Evolutionary conservation across 2,329 filamentous ascomycete species (phyloP).

Genomic region (Immersiporthe knoxdaviesiana): DNA sequence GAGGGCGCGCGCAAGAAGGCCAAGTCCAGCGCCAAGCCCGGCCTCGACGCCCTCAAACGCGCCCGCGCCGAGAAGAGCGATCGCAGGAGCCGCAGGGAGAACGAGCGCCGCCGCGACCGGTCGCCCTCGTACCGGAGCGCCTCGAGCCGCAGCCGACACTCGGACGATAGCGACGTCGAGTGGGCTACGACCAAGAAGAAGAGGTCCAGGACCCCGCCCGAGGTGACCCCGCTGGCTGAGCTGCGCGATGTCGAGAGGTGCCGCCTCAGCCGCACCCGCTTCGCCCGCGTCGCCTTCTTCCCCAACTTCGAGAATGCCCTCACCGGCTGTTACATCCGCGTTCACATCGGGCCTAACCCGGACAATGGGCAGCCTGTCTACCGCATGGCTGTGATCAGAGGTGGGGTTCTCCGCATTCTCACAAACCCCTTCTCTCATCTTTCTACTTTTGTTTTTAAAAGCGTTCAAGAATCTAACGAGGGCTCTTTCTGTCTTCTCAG

Average conservation of each 20-base stretch:
- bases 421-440: slow-evolving; percentile 36
- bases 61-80: slow-evolving; percentile 68
- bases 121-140: slow-evolving; percentile 46
- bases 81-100: slow-evolving; percentile 64
- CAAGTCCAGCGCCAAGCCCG: slow-evolving; percentile 70
- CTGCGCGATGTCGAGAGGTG: slow-evolving; percentile 84
- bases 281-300: slow-evolving; percentile 90
- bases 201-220: slow-evolving; percentile 56
- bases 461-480: slow-evolving; percentile 2
- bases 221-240: slow-evolving; percentile 70
- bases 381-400: slow-evolving; percentile 85
- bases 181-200: slow-evolving; percentile 60
- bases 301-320: slow-evolving; percentile 85
- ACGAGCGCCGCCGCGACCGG: slow-evolving; percentile 59
- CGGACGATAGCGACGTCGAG: slow-evolving; percentile 76
- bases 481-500: slow-evolving; percentile 54
- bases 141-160: slow-evolving; percentile 35
- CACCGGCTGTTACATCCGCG: slow-evolving; percentile 80
- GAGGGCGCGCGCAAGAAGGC: slow-evolving; percentile 76
- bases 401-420: slow-evolving; percentile 53
- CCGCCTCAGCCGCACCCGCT: slow-evolving; percentile 81
- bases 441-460: not conserved
- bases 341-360: slow-evolving; percentile 79
- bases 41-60: slow-evolving; percentile 71
- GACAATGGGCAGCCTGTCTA: slow-evolving; percentile 77